Evolutionary conservation across 78 protist species (phyloP), one percentile per base, ranked within the genome.

Genomic region (Planoprotostelium fungivorum): DNA sequence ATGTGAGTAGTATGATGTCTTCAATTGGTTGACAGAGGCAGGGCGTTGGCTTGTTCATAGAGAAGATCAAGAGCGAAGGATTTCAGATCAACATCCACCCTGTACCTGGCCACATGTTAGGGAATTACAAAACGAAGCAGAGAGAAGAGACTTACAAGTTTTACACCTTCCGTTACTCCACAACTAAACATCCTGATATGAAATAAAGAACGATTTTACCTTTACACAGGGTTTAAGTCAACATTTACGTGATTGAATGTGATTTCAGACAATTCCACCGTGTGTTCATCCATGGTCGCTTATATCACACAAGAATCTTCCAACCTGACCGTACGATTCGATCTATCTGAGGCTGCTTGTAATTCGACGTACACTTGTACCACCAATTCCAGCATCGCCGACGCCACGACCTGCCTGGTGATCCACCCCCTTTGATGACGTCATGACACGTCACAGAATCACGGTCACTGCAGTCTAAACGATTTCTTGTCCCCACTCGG

Each of bases 111-210:
- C 36, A 88, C 39, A 89, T 84, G 34, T 37, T 94, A 5, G 96
- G 96, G 5, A 88, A 84, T 36, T 94, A 94, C 88, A 90, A 91
- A 0, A 94, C 96, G 36, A 88, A 94, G 83, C 96, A 94, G 83
- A 88, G 96, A 88, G 89, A 89, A 23, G 96, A 94, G 83, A 94
- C 96, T 34, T 94, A 94, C 63, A 89, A 94, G 63, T 94, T 90
- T 88, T 94, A 94, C 87, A n/a, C 90, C 31, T 94, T 94, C 63
- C 51, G 84, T 37, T 84, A 88, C 63, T 5, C 37, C 25, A 63
- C 28, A 36, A 83, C 73, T 28, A 90, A 63, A 88, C 90, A 87
- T 88, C 51, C 38, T 39, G 83, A 88, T 38, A n/a, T 90, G 83
- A 36, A 87, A 87, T 90, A 86, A 90, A 73, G 34, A 63, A 34